Evolutionary conservation across 1,284 basidiomycete genomes (phyloP), one percentile per base, ranked within the genome.

Genomic region (Wallemia mellicola): DNA sequence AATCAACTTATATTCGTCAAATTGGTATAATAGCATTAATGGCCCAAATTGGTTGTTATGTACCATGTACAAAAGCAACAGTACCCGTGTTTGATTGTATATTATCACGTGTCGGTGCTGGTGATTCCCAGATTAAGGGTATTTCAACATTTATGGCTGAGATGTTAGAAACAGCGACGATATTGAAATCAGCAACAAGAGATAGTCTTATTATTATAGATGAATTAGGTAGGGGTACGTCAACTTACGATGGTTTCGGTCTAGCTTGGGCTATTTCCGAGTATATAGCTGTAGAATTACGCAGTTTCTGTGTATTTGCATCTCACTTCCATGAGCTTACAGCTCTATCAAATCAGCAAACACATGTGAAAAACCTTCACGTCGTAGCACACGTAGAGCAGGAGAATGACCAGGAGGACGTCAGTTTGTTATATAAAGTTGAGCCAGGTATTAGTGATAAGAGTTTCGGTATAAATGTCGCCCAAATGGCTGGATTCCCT

Each of bases 101-200:
- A 58, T 73, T 98, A 2, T 94, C 92, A 60, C 78, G 94, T 64
- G 92, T 99, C 1, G 94, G 94, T 5, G 94, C 94, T 0, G 94
- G 94, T 0, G 94, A 98, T 68, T 91, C 85, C 69, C 91, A 96
- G 69, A 73, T 96, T 54, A 96, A 96, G 70, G 94, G 92, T 19
- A 86, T 98, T 2, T 94, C 87, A 27, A 99, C 94, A 0, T 99
- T 98, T 69, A 98, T 98, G 92, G 89, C 91, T 1, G 94, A 99
- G 72, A 99, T 98, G 94, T 75, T 92, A 14, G 87, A 92, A 70
- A 98, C 91, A 0, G 91, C 94, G 0, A 89, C 87, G 0, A 98
- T 99, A 66, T 76, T 98, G 57, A 79, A 84, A 82, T 83, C 86
- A 32, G 91, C 94, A 1, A 86, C 88, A 0, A 80, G 80, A 64